Evolutionary conservation across 768 basidiomycete genomes (phyloP), one percentile per base, ranked within the genome.

Genomic region (Trametes cinnabarina): DNA sequence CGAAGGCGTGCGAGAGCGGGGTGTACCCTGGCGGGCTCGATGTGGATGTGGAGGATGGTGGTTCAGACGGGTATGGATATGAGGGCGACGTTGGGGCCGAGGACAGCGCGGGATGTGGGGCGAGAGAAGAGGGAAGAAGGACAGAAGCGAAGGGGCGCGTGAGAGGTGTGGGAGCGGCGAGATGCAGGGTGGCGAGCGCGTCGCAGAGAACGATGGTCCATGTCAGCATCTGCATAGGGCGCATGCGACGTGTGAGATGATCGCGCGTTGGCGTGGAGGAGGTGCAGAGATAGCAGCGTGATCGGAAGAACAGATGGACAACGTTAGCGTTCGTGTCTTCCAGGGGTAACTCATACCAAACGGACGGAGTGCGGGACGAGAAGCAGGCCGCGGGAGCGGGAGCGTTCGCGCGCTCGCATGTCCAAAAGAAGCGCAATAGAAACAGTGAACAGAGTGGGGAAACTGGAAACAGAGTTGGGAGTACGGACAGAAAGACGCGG

Each of bases 201-300:
- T 68, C 67, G 51, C 51, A 61, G 26, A 64, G 42, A 22, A 62
- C 63, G 44, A 53, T 54, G 28, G 55, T 32, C 64, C 65, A 66
- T n/a, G 65, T 61, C 57, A 68, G 62, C 44, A 61, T 62, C 67
- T 64, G 55, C 37, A 28, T n/a, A 35, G 30, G 7, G 30, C 30
- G 30, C 7, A 11, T 6, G 30, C 12, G 7, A 12, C 30, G 30
- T 12, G 30, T 32, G 30, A 32, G 30, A 32, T n/a, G n/a, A n/a
- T 12, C 30, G 30, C 7, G 30, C 30, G 30, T 32, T 32, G 30
- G 30, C 30, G 30, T 32, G 30, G 50, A 35, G 34, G 11, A 42
- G 15, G 39, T 43, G 26, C 43, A 51, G 25, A 17, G 34, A 9
- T 15, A 19, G 20, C 20, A 25, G 25, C 20, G 42, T 14, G 6